Conservation (phyloP, 129 eudicot genomes). For the Artemisia annua region DNA sequence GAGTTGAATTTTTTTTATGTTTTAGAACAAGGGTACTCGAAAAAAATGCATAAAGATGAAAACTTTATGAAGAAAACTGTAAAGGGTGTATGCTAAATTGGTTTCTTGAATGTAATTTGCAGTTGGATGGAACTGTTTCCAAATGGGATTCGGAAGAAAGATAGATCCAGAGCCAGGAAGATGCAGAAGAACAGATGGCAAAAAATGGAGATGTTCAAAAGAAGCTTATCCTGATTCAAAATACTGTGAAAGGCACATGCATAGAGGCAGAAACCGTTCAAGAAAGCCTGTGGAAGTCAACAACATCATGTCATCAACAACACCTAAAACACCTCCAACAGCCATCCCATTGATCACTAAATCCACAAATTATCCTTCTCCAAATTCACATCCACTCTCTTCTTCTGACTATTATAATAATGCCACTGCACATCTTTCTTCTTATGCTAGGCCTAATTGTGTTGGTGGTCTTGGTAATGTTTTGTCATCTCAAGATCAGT, state of each 20-base stretch:
- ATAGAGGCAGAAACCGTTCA: conserved; percentile 99
- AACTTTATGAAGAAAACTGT: conserved; percentile 4
- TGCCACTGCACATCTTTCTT: conserved; percentile 34
- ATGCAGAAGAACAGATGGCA: conserved; percentile 96
- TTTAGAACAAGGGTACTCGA: conserved; percentile 6
- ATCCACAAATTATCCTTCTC: conserved; percentile 47
- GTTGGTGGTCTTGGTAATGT: conserved; percentile 26
- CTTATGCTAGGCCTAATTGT: conserved; percentile 39
- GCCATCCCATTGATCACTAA: conserved; percentile 42
- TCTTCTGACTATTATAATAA: conserved; percentile 19
- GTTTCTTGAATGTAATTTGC: conserved; percentile 26
- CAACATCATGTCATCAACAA: conserved; percentile 27
- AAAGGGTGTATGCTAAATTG: neutral
- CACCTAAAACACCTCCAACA: conserved; percentile 30
- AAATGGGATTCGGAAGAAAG: conserved; percentile 85
- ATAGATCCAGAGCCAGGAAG: conserved; percentile 98
- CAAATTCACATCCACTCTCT: conserved; percentile 33
- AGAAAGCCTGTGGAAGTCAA: conserved; percentile 98
- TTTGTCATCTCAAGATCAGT: conserved; percentile 43
- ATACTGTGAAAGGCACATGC: conserved; percentile 99
- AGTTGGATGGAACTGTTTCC: conserved; percentile 88
- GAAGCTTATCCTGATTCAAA: conserved; percentile 94
- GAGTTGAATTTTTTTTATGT: neutral
- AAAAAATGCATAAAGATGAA: conserved; percentile 11
- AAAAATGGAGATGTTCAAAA: conserved; percentile 96